These are phyloP conservation scores for Neospora caninum DNA, from an alignment of 169 alveolate species.

Conservation along the genomic window DNA sequence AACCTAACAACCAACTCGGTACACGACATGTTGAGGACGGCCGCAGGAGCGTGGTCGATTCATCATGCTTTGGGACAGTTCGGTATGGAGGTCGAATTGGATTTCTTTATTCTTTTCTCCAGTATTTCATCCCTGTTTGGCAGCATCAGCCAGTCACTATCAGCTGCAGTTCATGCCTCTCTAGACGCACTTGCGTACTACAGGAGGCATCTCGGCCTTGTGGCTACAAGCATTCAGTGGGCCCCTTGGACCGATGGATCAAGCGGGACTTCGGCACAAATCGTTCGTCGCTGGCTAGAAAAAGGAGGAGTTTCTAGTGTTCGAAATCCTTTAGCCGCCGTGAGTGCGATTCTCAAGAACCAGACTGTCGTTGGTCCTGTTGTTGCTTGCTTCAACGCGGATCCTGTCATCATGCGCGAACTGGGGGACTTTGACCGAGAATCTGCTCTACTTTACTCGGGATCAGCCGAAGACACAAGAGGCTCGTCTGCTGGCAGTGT, in stretches of 20 bases:
- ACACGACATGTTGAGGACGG: not conserved
- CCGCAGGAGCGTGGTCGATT: conserved; percentile 72
- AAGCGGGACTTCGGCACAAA: not conserved
- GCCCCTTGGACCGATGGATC: conserved; percentile 73
- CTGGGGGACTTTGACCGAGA: not conserved
- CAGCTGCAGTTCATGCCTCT: conserved; percentile 75
- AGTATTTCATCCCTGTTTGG: conserved; percentile 73
- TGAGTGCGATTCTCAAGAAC: not conserved
- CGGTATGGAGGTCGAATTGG: conserved; percentile 29
- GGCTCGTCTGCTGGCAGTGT: not conserved
- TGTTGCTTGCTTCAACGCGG: conserved; percentile 39
- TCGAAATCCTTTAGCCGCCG: not conserved
- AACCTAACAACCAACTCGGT: not conserved
- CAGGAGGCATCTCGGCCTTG: conserved; percentile 69
- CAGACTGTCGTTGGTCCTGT: conserved; percentile 41
- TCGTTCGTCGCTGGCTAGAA: conserved; percentile 35
- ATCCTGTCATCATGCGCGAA: not conserved
- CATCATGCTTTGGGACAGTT: conserved; percentile 59
- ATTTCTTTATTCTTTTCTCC: conserved; percentile 71
- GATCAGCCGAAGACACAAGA: not conserved
- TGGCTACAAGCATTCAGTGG: conserved; percentile 77
- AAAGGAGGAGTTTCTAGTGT: conserved; percentile 9
- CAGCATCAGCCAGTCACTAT: conserved; percentile 67
- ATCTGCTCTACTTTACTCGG: not conserved
- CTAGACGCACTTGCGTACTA: conserved; percentile 72